Evolutionary conservation across 352 stramenopile species (phyloP).

Genomic region (Globisporangium carolinianum): DNA sequence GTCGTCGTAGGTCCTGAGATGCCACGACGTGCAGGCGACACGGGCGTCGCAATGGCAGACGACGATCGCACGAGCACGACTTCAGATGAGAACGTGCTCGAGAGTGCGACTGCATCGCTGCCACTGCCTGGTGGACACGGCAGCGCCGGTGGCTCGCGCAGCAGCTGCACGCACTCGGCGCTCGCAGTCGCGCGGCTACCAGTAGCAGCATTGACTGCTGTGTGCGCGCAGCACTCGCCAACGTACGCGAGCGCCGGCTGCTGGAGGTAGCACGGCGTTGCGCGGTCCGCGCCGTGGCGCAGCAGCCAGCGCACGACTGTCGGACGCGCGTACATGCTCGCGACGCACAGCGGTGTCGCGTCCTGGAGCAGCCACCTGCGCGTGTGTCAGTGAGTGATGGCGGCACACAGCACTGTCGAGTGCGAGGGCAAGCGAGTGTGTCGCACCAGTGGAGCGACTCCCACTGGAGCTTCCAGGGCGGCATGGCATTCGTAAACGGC

Average conservation of each 20-base stretch:
- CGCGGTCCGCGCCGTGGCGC: conserved; percentile 44
- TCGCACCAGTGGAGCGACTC: conserved; percentile 55
- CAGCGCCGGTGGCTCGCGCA: conserved; percentile 24
- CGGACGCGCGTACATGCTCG: conserved; percentile 48
- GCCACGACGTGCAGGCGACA: background rate
- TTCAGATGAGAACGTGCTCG: conserved; percentile 32
- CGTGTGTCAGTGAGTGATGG: conserved; percentile 12
- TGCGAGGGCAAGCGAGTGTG: conserved; percentile 52
- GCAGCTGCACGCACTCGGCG: conserved; percentile 31
- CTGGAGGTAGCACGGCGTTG: conserved; percentile 40
- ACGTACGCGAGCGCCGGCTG: conserved; percentile 40
- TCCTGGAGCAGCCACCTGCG: conserved; percentile 57
- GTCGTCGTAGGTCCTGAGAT: background rate
- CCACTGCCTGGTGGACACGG: conserved; percentile 18
- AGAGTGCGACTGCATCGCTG: conserved; percentile 19
- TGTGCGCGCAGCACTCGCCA: conserved; percentile 45
- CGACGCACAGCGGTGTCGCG: conserved; percentile 59
- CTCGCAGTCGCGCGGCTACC: conserved; percentile 13
- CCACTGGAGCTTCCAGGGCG: conserved; percentile 52
- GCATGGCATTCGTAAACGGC: conserved; percentile 49
- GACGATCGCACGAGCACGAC: conserved; percentile 26
- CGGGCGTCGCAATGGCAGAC: conserved; percentile 13
- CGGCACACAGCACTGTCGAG: conserved; percentile 57
- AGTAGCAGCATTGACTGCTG: conserved; percentile 5
- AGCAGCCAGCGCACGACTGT: conserved; percentile 51